phyloP scores from a whole-genome alignment of 1,284 basidiomycete genomes.

The Ceratobasidium sp. region DNA sequence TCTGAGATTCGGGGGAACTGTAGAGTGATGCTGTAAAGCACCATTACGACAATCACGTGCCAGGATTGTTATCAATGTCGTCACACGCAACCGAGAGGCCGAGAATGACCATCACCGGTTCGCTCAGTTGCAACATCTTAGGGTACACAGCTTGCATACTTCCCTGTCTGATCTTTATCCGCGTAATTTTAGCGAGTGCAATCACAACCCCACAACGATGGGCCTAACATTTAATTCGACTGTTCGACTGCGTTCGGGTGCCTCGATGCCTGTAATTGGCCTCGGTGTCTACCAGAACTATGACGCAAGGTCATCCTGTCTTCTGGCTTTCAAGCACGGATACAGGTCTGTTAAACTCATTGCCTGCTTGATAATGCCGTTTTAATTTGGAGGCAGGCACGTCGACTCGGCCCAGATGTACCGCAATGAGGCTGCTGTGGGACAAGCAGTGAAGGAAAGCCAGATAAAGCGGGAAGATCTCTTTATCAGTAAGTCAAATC shows the following conservation, averaged over 20 bases:
- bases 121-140: too few species aligned
- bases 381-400: conserved; percentile 45
- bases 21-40: background rate
- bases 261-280: conserved; percentile 72
- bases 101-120: too few species aligned
- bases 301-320: conserved; percentile 61
- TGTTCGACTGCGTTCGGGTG: conserved; percentile 2
- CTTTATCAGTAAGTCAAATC: conserved; percentile 54
- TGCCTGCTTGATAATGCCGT: background rate
- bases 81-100: too few species aligned
- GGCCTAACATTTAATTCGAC: conserved; percentile 1
- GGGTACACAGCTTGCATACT: too few species aligned
- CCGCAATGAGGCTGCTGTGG: conserved; percentile 62
- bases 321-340: conserved; percentile 73
- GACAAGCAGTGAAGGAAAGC: conserved; percentile 54
- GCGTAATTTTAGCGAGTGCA: background rate
- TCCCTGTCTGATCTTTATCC: background rate
- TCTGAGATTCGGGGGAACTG: background rate
- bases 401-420: conserved; percentile 58
- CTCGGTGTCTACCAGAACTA: conserved; percentile 82
- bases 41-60: background rate
- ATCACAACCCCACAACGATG: conserved; percentile 12
- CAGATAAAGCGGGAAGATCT: conserved; percentile 54
- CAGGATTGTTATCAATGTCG: background rate
- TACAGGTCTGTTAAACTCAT: conserved; percentile 61